Evolutionary conservation across 495 filamentous ascomycete genomes (phyloP), one percentile per base, ranked within the genome.

Genomic region (Penicillium antarcticum): DNA sequence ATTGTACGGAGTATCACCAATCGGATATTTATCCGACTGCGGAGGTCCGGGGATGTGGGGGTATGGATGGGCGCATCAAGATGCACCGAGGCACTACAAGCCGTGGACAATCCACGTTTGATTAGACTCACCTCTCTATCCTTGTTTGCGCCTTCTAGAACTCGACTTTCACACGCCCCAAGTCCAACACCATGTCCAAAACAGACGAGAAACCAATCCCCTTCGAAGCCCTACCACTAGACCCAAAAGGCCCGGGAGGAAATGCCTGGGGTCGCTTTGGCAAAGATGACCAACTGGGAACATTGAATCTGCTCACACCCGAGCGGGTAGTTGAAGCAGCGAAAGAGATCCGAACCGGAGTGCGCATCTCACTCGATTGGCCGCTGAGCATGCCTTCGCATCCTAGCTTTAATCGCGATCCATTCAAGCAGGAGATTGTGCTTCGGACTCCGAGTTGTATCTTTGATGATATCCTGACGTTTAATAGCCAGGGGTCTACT

Each of bases 241-340:
- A 74, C 49, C 65, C 67, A 12, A 55, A 36, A 12, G 77, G 73
- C 32, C 78, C 78, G 1, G 66, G 53, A 19, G 74, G 76, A n/a
- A 77, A 76, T 46, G 75, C 77, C 9, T 82, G 78, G 79, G 77
- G 77, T 33, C 63, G 75, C 12, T 81, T 71, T 49, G 78, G 78
- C 21, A 50, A 58, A 6, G 52, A 69, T 35, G 77, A 81, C 51
- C 60, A 75, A 38, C 65, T 82, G 3, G 80, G 80, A 6, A 76
- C 71, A 34, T 62, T 83, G 33, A 82, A 82, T 43, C 60, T 76
- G 11, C 68, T 82, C 13, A 82, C 76, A 0, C 72, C 73, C 1
- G 65, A 73, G n/a, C 75, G 78, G 0, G 68, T 79, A 0, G 65
- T 67, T 3, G 67, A 72, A 12, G 80, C 80, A 5, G 63, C 65